Base-by-base conservation (phyloP, 2,329 filamentous ascomycete species). In the Aureobasidium leucospermi region DNA sequence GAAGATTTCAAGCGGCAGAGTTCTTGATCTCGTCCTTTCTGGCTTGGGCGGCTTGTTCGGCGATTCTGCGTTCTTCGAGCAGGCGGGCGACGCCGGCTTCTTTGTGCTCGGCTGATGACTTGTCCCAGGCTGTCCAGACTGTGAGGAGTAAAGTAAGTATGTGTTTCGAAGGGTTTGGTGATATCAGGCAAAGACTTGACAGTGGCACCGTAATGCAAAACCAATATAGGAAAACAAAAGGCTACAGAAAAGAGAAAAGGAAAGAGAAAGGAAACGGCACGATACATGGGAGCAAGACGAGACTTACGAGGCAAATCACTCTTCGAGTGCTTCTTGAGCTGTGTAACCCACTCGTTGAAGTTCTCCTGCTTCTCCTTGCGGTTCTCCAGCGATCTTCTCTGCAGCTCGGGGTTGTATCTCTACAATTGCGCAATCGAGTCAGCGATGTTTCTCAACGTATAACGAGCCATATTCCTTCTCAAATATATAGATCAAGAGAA, bases 341-440 rank as follows among this genome's bases (percentile, higher is more conserved):
- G 85, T 51, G 70, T 81, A 31, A 96, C 88, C 69, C 96, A 97
- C 59, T 91, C 83, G 70, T 96, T 89, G 67, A 96, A 96, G 61
- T 96, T 91, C 73, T 92, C 82, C 69, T 94, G 85, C 62, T 83
- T 83, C 71, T 88, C 84, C 60, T 87, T 80, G 16, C 90, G 83
- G 61, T 86, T 83, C 73, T 92, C 91, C n/a, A 96, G 77, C 63
- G 89, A 91, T 69, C 88, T 84, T 73, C 89, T 89, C 71, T 94
- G 89, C n/a, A 99, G 82, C 36, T 97, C 94, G 0, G 93, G 93
- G 73, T 93, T 97, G 78, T 97, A 97, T 74, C 82, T 85, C 77
- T 90, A 64, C 32, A 45, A 41, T 36, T 11, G 32, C 48, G 8
- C 34, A 31, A 11, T 39, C 13, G 15, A 51, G 23, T 64, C 11